A percentile compares a stretch with the other conserved stretches of the same genome.
Evolutionary conservation across 148 eudicot genomes (phyloP).

Genomic region (Vaccinium macrocarpon): DNA sequence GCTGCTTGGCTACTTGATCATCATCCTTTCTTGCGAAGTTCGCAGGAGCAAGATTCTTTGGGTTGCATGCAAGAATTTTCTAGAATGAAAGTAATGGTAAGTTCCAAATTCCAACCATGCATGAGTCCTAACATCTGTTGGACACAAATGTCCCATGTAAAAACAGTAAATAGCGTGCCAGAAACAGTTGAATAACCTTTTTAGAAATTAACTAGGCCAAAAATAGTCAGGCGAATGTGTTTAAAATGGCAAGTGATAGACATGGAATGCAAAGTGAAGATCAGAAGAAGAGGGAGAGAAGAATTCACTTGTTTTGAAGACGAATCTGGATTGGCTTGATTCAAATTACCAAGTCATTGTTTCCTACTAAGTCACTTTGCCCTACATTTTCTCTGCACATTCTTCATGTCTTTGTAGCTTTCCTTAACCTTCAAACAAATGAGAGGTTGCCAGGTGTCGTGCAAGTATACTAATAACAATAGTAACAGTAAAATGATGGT

Average conservation of each 20-base stretch:
- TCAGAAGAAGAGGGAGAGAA: background rate
- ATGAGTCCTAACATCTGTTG: background rate
- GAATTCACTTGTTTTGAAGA: background rate
- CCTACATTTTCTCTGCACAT: background rate
- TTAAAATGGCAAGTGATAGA: background rate
- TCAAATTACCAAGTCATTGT: background rate
- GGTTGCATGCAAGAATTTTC: conserved; percentile 28
- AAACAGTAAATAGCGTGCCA: background rate
- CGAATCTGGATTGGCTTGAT: background rate
- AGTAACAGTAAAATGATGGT: background rate
- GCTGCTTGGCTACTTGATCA: conserved; percentile 76
- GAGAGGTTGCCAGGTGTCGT: background rate
- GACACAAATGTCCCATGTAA: background rate
- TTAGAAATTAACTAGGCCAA: background rate
- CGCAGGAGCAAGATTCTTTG: conserved; percentile 39
- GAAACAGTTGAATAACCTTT: background rate
- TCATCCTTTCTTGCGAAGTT: conserved; percentile 53
- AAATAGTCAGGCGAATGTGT: background rate
- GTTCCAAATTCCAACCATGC: conserved; percentile 14
- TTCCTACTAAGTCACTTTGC: background rate
- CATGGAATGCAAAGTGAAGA: background rate
- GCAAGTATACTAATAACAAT: background rate
- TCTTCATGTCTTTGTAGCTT: background rate
- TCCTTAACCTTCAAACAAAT: background rate
- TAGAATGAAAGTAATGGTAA: conserved; percentile 33